Conservation (phyloP, 805 yeast genomes). For the Candida oleophila region DNA sequence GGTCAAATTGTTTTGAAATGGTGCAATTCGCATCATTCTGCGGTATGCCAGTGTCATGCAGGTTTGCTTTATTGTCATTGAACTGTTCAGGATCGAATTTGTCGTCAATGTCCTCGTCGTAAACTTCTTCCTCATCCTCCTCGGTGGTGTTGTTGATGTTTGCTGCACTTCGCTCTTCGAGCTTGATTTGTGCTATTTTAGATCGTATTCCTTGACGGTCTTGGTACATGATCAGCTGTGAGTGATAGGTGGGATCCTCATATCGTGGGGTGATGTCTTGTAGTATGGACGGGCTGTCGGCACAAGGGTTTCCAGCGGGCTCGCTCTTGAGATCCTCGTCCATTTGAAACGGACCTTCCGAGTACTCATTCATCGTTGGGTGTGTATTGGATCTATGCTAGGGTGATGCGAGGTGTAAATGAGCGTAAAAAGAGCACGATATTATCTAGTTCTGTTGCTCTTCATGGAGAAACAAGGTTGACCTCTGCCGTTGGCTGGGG, state of each 20-base stretch:
- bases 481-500: too few species aligned
- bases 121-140: constrained; percentile 22
- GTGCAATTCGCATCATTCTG: too few species aligned
- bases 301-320: neutral
- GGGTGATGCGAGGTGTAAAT: too few species aligned
- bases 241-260: constrained; percentile 9
- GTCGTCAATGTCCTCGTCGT: constrained; percentile 43
- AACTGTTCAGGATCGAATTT: constrained; percentile 24
- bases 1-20: neutral
- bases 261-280: constrained; percentile 14
- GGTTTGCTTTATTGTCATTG: constrained; percentile 4
- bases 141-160: constrained; percentile 23
- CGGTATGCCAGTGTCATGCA: too few species aligned
- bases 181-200: constrained; percentile 23
- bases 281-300: constrained; percentile 6
- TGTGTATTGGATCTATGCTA: too few species aligned
- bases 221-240: neutral
- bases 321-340: constrained; percentile 32
- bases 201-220: constrained; percentile 34
- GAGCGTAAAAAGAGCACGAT: too few species aligned
- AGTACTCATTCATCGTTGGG: constrained; percentile 30
- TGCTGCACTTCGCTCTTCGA: constrained; percentile 18
- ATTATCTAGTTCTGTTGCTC: neutral
- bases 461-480: too few species aligned
- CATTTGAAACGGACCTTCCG: constrained; percentile 45